These are phyloP conservation scores for Fraxinus cuspidata DNA, from an alignment of 257 asterid species.

Conservation along the genomic window DNA sequence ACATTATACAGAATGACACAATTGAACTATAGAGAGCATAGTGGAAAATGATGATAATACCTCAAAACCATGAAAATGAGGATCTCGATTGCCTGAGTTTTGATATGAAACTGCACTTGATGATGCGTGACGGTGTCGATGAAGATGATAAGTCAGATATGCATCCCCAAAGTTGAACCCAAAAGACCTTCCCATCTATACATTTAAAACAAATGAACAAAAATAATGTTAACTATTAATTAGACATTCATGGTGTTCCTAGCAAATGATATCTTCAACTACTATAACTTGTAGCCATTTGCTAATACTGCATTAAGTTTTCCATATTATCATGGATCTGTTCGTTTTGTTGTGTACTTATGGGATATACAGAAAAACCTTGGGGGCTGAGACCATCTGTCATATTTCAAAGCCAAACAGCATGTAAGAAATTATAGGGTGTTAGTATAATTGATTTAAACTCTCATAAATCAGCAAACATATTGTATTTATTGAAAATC, in stretches of 20 bases:
- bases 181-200: constrained; percentile 79
- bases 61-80: constrained; percentile 36
- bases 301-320: constrained; percentile 73
- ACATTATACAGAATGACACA: too few species aligned
- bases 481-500: too few species aligned
- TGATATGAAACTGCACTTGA: constrained; percentile 64
- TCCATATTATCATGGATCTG: constrained; percentile 68
- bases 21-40: neutral
- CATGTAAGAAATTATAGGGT: constrained; percentile 2
- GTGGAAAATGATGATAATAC: neutral
- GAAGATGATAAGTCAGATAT: constrained; percentile 68
- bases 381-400: constrained; percentile 51
- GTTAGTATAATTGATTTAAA: too few species aligned
- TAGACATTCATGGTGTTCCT: constrained; percentile 9
- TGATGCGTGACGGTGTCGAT: constrained; percentile 68
- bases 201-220: neutral
- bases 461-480: too few species aligned
- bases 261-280: constrained; percentile 3
- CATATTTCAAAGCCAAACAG: neutral
- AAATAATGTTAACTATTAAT: constrained; percentile 27
- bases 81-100: constrained; percentile 64
- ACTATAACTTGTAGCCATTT: constrained; percentile 57
- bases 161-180: constrained; percentile 71
- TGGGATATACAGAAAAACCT: constrained; percentile 52
- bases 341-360: constrained; percentile 68